A percentile compares a stretch with the other conserved stretches of the same genome.
Conservation (phyloP, 345 rosid genomes). For the Hibiscus tridactylites region DNA sequence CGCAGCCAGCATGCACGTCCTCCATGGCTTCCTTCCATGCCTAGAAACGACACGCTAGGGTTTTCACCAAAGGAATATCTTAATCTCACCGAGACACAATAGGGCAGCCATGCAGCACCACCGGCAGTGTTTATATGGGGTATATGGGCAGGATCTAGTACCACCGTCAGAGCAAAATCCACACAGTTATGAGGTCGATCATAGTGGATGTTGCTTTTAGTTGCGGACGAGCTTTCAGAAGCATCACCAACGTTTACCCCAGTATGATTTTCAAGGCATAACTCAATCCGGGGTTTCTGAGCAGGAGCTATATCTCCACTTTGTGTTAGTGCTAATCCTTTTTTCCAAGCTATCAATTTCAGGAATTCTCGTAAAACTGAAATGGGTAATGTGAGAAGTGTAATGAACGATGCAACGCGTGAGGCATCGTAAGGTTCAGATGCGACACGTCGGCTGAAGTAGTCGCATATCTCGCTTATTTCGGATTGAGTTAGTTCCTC, state of each 20-base stretch:
- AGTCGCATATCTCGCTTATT: slow-evolving; percentile 90
- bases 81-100: slow-evolving; percentile 83
- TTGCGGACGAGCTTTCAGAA: slow-evolving; percentile 38
- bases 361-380: slow-evolving; percentile 86
- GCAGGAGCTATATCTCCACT: slow-evolving; percentile 77
- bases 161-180: slow-evolving; percentile 82
- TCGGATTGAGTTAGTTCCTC: slow-evolving; percentile 85
- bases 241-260: slow-evolving; percentile 34
- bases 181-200: slow-evolving; percentile 76
- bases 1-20: slow-evolving; percentile 87
- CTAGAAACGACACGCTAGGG: slow-evolving; percentile 47
- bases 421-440: slow-evolving; percentile 99
- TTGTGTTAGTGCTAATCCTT: slow-evolving; percentile 72
- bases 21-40: slow-evolving; percentile 99
- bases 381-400: slow-evolving; percentile 94
- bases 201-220: slow-evolving; percentile 83
- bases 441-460: slow-evolving; percentile 96
- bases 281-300: slow-evolving; percentile 85
- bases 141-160: slow-evolving; percentile 87
- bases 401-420: slow-evolving; percentile 96
- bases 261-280: slow-evolving; percentile 85
- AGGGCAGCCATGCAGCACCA: slow-evolving; percentile 98
- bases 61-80: slow-evolving; percentile 75
- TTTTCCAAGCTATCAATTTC: slow-evolving; percentile 95
- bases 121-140: slow-evolving; percentile 86